Percentiles rank a stretch among this genome's conserved stretches.
These are phyloP conservation scores for Rhodosporidiobolus odoratus DNA, from an alignment of 768 basidiomycete species.

Conservation along the genomic window DNA sequence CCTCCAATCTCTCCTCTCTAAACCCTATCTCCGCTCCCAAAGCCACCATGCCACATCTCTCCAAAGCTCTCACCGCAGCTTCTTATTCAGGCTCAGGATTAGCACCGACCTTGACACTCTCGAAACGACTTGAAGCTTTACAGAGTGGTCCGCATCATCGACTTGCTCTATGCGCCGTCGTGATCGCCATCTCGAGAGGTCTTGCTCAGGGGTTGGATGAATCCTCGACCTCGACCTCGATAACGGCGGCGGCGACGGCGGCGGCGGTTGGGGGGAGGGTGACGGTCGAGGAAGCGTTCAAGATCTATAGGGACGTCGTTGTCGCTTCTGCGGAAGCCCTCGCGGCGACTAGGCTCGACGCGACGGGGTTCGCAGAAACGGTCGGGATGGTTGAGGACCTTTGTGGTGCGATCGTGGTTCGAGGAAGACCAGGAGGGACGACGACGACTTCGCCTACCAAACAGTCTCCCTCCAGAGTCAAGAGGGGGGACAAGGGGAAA, in stretches of 20 bases:
- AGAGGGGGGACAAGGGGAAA: background rate
- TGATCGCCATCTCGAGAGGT: slow-evolving; percentile 18
- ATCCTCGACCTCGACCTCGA: too few relatives aligned
- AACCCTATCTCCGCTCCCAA: slow-evolving; percentile 30
- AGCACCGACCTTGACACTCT: slow-evolving; percentile 8
- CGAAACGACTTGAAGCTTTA: slow-evolving; percentile 14
- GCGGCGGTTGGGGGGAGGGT: background rate
- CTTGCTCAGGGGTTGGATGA: slow-evolving; percentile 10
- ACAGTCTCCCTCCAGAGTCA: background rate
- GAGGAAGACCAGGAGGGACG: background rate
- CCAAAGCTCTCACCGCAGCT: slow-evolving; percentile 55
- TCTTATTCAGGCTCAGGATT: slow-evolving; percentile 11
- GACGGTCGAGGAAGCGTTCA: slow-evolving; percentile 11
- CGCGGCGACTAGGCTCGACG: background rate
- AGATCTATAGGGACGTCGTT: slow-evolving; percentile 23
- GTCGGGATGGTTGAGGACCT: slow-evolving; percentile 28
- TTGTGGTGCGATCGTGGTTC: slow-evolving; percentile 10
- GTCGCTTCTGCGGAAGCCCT: background rate
- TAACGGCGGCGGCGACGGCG: background rate
- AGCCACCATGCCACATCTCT: slow-evolving; percentile 64
- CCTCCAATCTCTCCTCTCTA: slow-evolving; percentile 41
- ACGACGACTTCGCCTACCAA: background rate
- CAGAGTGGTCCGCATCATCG: slow-evolving; percentile 28
- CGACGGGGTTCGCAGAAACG: slow-evolving; percentile 7
- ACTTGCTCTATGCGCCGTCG: slow-evolving; percentile 21